A percentile compares a stretch with the other conserved stretches of the same genome.
phyloP scores from a whole-genome alignment of 768 basidiomycete species.

The Tulasnella sp. region DNA sequence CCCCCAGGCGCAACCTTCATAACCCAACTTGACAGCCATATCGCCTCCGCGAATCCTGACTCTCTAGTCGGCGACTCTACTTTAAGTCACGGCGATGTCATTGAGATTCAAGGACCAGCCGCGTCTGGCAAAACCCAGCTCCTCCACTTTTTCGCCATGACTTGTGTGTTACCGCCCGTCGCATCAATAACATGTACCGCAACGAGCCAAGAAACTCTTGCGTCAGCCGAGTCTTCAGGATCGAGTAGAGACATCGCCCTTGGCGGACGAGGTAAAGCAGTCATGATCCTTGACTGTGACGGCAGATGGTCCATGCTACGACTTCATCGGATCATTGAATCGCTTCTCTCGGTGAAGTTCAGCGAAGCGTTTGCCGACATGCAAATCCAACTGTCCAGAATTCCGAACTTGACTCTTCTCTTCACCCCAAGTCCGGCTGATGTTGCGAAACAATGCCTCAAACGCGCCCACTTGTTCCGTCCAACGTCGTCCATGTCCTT shows the following conservation, averaged over 20 bases:
- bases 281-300: slow-evolving; percentile 61
- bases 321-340: slow-evolving; percentile 40
- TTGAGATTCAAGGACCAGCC: slow-evolving; percentile 68
- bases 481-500: slow-evolving; percentile 59
- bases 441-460: slow-evolving; percentile 30
- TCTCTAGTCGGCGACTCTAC: slow-evolving; percentile 19
- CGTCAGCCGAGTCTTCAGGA: slow-evolving; percentile 18
- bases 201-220: background rate
- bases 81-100: slow-evolving; percentile 45
- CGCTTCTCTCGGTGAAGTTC: slow-evolving; percentile 29
- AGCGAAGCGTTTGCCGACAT: background rate
- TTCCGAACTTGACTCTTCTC: background rate
- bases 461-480: slow-evolving; percentile 53
- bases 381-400: background rate
- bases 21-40: slow-evolving; percentile 17
- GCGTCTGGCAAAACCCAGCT: slow-evolving; percentile 70
- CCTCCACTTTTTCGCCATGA: slow-evolving; percentile 51
- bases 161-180: slow-evolving; percentile 41
- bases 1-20: slow-evolving; percentile 19
- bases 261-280: slow-evolving; percentile 55
- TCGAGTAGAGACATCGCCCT: slow-evolving; percentile 21
- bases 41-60: slow-evolving; percentile 9
- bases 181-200: slow-evolving; percentile 7
- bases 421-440: slow-evolving; percentile 19
- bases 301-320: slow-evolving; percentile 47